Evolutionary conservation across 139 green algal species (phyloP).

Genomic region (Picochlorum sp.): DNA sequence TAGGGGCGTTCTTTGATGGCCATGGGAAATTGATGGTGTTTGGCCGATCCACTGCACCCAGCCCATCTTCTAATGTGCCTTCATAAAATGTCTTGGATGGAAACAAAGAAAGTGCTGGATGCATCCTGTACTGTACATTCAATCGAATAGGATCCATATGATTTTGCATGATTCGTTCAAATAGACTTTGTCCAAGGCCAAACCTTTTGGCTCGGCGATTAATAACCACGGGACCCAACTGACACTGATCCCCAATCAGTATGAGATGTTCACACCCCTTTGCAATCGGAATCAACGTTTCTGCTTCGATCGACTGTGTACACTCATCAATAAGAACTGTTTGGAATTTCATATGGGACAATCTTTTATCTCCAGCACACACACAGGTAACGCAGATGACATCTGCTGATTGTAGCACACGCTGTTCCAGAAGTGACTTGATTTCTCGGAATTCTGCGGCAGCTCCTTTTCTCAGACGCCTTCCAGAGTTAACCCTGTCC

Average conservation of each 20-base stretch:
- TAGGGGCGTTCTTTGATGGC: slow-evolving; percentile 66
- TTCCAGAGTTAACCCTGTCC: slow-evolving; percentile 72
- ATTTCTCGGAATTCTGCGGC: slow-evolving; percentile 78
- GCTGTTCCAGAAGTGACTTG: slow-evolving; percentile 56
- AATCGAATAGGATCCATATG: slow-evolving; percentile 66
- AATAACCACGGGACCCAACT: slow-evolving; percentile 73
- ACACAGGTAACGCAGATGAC: slow-evolving; percentile 58
- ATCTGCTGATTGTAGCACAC: slow-evolving; percentile 70
- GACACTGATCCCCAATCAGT: slow-evolving; percentile 82
- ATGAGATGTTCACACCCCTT: slow-evolving; percentile 69
- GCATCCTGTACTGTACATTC: slow-evolving; percentile 91
- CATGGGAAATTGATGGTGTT: slow-evolving; percentile 58
- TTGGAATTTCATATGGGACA: slow-evolving; percentile 40
- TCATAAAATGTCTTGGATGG: slow-evolving; percentile 52
- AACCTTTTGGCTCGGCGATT: slow-evolving; percentile 39
- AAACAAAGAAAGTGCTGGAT: slow-evolving; percentile 59
- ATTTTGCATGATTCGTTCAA: slow-evolving; percentile 54
- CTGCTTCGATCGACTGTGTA: slow-evolving; percentile 81
- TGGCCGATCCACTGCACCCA: slow-evolving; percentile 48
- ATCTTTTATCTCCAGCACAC: slow-evolving; percentile 39
- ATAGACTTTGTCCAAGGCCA: slow-evolving; percentile 70
- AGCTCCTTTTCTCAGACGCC: slow-evolving; percentile 70
- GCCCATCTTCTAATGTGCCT: slow-evolving; percentile 30
- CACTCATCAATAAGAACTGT: slow-evolving; percentile 91
- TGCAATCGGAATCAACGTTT: slow-evolving; percentile 72